Percentiles rank a stretch among this genome's conserved stretches.
These are phyloP conservation scores for Furculomyces boomerangus DNA, from an alignment of 371 early-diverging fungal genomes.

Conservation along the genomic window DNA sequence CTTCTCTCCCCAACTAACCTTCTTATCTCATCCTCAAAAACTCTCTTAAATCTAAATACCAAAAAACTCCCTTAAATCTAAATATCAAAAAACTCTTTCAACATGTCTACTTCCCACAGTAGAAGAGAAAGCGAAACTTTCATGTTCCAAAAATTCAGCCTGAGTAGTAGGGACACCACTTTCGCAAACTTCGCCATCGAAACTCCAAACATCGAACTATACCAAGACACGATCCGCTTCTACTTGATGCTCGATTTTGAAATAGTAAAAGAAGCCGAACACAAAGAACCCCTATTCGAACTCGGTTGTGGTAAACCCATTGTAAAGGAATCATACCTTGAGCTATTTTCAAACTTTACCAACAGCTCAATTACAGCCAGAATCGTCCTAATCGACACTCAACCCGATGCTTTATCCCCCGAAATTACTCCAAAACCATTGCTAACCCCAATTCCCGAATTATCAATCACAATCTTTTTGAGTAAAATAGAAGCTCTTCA, in stretches of 20 bases:
- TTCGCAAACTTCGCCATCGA: background rate
- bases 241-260: background rate
- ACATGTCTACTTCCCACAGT: background rate
- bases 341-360: background rate
- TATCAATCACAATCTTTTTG: background rate
- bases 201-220: background rate
- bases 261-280: background rate
- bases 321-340: background rate
- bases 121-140: conserved; percentile 1
- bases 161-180: background rate
- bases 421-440: no score
- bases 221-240: background rate
- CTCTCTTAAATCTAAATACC: no score
- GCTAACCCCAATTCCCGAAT: background rate
- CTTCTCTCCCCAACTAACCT: no score
- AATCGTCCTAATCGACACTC: background rate
- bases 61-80: no score
- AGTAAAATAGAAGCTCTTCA: background rate
- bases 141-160: background rate
- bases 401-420: background rate
- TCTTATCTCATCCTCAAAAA: no score
- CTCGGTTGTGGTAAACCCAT: background rate
- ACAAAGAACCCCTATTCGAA: background rate
- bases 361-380: background rate
- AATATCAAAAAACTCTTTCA: no score